phyloP scores from a whole-genome alignment of 331 rosid genomes.

The Acacia pycnantha region DNA sequence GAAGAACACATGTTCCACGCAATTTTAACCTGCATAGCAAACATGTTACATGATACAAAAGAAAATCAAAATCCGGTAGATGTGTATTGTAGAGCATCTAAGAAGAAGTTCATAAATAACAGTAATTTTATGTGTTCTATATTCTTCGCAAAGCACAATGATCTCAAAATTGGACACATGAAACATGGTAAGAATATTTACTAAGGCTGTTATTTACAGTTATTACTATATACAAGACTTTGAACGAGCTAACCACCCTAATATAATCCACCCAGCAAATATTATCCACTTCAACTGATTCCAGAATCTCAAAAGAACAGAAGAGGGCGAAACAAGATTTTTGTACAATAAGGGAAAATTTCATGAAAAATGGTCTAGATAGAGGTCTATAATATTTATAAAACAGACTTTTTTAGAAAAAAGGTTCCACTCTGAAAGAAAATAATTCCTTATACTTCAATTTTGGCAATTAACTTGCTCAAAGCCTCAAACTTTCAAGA shows the following conservation, averaged over 20 bases:
- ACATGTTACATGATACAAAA: neutral
- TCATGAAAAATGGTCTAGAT: neutral
- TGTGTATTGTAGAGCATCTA: neutral
- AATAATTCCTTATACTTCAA: neutral
- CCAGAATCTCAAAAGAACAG: neutral
- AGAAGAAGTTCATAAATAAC: neutral
- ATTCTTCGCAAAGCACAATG: neutral
- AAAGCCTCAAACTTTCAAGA: neutral
- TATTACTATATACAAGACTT: neutral
- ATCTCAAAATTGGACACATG: neutral
- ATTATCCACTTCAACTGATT: neutral
- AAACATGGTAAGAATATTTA: neutral
- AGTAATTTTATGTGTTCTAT: neutral
- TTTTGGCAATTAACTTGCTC: neutral
- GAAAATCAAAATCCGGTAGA: neutral
- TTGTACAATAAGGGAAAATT: neutral
- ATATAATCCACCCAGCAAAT: neutral
- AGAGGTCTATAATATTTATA: neutral
- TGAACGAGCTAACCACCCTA: neutral
- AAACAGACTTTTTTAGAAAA: neutral
- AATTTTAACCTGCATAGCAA: constrained; percentile 52
- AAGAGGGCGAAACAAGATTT: neutral
- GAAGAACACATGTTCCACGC: constrained; percentile 62
- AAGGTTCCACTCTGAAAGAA: neutral
- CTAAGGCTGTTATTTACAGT: neutral